These are phyloP conservation scores for Wickerhamiella parazyma DNA, from an alignment of 805 yeast species.

Conservation along the genomic window DNA sequence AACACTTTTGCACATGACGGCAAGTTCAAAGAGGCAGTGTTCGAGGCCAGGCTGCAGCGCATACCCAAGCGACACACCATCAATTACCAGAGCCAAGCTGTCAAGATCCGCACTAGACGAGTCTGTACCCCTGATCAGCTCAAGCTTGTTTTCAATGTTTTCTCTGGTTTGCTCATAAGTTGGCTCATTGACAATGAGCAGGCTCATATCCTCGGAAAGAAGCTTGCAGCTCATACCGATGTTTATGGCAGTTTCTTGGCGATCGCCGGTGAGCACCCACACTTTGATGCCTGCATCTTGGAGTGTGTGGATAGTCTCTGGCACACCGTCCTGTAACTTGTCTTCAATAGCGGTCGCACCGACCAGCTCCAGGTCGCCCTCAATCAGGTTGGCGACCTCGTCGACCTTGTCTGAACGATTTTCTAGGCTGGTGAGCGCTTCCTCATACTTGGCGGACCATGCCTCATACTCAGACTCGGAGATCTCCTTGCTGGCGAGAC, in stretches of 20 bases:
- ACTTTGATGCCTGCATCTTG: slow-evolving; percentile 95
- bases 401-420: slow-evolving; percentile 67
- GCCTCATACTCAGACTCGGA: slow-evolving; percentile 60
- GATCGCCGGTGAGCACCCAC: slow-evolving; percentile 97
- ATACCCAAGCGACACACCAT: slow-evolving; percentile 78
- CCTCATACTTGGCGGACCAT: slow-evolving; percentile 57
- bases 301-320: slow-evolving; percentile 87
- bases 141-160: slow-evolving; percentile 61
- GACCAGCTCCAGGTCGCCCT: slow-evolving; percentile 57
- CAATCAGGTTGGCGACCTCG: slow-evolving; percentile 80
- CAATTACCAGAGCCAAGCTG: slow-evolving; percentile 79
- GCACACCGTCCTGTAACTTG: slow-evolving; percentile 94
- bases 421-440: slow-evolving; percentile 71
- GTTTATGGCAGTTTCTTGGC: slow-evolving; percentile 97
- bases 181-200: slow-evolving; percentile 79
- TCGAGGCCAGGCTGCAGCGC: slow-evolving; percentile 77
- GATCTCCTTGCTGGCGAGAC: slow-evolving; percentile 75
- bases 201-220: slow-evolving; percentile 88
- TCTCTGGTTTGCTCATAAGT: slow-evolving; percentile 59
- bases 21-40: slow-evolving; percentile 63
- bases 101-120: slow-evolving; percentile 55
- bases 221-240: slow-evolving; percentile 97
- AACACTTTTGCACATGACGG: slow-evolving; percentile 83
- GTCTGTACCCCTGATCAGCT: slow-evolving; percentile 49
- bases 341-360: slow-evolving; percentile 99